Evolutionary conservation across 768 basidiomycete genomes (phyloP), one percentile per base, ranked within the genome.

Genomic region (Gymnopilus junonius): DNA sequence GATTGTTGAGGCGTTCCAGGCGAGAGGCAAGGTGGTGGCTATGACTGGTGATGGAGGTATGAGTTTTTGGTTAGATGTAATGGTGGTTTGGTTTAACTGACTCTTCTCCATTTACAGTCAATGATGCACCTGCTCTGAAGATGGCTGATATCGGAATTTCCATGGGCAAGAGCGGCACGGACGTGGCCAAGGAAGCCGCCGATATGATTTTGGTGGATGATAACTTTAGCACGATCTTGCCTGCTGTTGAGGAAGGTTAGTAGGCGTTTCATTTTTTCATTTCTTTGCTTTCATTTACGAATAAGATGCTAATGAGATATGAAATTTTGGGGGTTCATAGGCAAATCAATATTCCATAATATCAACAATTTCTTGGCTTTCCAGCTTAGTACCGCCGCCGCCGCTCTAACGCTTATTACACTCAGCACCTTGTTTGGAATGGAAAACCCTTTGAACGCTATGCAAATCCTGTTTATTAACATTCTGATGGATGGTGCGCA

Each of bases 381-480:
- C 85, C 96, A 99, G 75, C 86, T 99, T 17, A 96, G 94, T 69
- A 99, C 97, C 2, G 97, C 97, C n/a, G 94, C 94, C 3, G 95
- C 97, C 21, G 95, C 96, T 3, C 80, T 99, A 67, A 90, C 93
- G n/a, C 82, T 99, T 67, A 98, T 99, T 77, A 96, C 96, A 1
- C 81, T 98, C 59, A 94, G 93, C 74, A 99, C 96, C 21, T 83
- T 95, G 74, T 87, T 99, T 69, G 88, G 91, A 14, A 82, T 97
- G 34, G 89, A 88, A 69, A 98, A 97, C 71, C 96, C 96, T 3
- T 83, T 99, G 65, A 99, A 99, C 70, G 90, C 96, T 3, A 98
- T 98, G 95, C 95, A 99, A 75, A 99, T 99, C 70, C 79, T 99
- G n/a, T 99, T 97, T 74, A 98, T 98, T 71, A 98, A 99, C 77